Conservation (phyloP, 768 basidiomycete species). For the Porpolomopsis calyptriformis region DNA sequence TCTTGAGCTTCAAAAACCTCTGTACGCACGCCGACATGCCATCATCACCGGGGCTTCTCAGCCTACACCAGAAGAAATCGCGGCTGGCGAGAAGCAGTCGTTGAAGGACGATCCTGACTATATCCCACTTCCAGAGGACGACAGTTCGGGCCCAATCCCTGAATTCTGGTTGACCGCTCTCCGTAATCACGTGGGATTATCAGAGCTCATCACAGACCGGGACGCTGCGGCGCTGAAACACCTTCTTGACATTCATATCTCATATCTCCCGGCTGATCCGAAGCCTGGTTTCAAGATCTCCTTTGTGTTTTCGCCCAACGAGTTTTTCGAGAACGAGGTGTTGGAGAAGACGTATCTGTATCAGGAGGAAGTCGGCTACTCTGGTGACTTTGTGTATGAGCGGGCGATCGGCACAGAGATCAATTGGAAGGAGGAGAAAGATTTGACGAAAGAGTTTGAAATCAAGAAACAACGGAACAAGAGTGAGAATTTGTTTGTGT, state of each 20-base stretch:
- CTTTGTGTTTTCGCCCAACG: constrained; percentile 75
- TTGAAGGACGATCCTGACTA: constrained; percentile 69
- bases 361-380: constrained; percentile 85
- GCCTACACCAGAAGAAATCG: constrained; percentile 74
- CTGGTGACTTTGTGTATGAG: constrained; percentile 95
- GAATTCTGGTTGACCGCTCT: constrained; percentile 98
- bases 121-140: constrained; percentile 46
- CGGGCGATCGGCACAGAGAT: constrained; percentile 88
- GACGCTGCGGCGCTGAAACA: constrained; percentile 80
- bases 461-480: constrained; percentile 99
- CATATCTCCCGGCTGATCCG: constrained; percentile 55
- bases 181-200: constrained; percentile 78
- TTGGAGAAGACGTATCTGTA: constrained; percentile 94
- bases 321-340: constrained; percentile 75
- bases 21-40: constrained; percentile 76
- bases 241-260: constrained; percentile 70
- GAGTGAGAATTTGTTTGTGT: constrained; percentile 42
- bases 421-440: constrained; percentile 97
- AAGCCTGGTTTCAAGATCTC: constrained; percentile 87
- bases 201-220: constrained; percentile 86
- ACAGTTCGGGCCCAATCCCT: constrained; percentile 52
- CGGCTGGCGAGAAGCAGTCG: constrained; percentile 63
- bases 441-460: constrained; percentile 94
- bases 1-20: constrained; percentile 63
- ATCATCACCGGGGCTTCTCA: constrained; percentile 72